Evolutionary conservation across 306 rosid species (phyloP).

Genomic region (Lathyrus tuberosus): DNA sequence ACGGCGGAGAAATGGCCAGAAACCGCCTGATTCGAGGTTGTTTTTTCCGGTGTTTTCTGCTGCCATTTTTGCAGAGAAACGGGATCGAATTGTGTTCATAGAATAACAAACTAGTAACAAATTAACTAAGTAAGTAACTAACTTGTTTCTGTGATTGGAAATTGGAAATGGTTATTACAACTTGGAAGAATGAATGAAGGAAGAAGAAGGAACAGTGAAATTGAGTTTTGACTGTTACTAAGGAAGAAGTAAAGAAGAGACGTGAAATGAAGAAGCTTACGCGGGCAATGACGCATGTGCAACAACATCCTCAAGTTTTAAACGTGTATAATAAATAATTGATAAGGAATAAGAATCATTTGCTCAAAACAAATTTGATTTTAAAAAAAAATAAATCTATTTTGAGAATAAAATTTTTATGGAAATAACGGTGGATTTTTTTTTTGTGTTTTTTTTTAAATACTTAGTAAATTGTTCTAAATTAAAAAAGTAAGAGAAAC

Average conservation of each 20-base stretch:
- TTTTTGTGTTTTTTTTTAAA: no score
- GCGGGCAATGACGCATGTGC: constrained; percentile 12
- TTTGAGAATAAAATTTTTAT: no score
- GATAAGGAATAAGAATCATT: no score
- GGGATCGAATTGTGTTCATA: constrained; percentile 60
- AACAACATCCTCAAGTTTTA: neutral
- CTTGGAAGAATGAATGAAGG: neutral
- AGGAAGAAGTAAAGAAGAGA: neutral
- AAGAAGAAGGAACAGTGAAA: neutral
- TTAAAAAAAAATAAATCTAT: no score
- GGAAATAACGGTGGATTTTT: no score
- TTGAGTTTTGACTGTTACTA: neutral
- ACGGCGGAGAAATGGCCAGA: constrained; percentile 84
- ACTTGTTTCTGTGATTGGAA: neutral
- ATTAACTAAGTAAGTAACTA: neutral
- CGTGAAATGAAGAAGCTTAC: neutral
- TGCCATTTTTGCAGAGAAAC: constrained; percentile 65
- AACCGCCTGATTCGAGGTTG: constrained; percentile 47
- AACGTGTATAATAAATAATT: neutral
- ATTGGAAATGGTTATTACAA: neutral
- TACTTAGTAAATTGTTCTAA: no score
- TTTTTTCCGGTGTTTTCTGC: constrained; percentile 59
- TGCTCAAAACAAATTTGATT: no score
- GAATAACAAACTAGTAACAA: neutral
- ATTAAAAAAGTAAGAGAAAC: no score